Base-by-base conservation (phyloP, 23 red algal genomes). In the Gracilaria caudata region DNA sequence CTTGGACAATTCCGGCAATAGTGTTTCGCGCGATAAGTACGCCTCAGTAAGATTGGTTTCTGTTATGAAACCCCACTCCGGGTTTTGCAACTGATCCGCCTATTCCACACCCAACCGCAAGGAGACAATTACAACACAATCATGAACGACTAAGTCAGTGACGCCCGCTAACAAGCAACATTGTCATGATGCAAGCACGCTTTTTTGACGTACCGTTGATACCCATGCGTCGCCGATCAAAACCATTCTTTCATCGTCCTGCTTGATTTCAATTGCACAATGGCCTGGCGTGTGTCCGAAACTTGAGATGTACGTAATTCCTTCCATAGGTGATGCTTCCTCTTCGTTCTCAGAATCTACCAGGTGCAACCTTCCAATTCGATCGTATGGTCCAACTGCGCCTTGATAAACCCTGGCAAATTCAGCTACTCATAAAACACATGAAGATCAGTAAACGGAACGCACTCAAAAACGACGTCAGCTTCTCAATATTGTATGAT, bases 271-370 rank as follows among this genome's bases (percentile, higher is more conserved):
- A 63, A 86, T 76, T 24, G 44, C 65, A 26, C 64, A 51, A 44
- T 86, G 82, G 20, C 82, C 82, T 19, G 63, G 64, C 17, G 82
- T 51, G 44, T 86, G 82, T 26, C 82, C 82, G 34, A 33, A 47
- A 6, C 11, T 37, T 57, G 64, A 73, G 0, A 51, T 40, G 20
- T 51, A 86, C 36, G 4, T 1, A 21, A 86, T 41, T 14, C 63
- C 63, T 6, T 54, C 44, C 0, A 86, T 29, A 28, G 82, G 63
- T 8, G 45, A 49, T 25, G 58, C 64, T 16, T 66, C 66, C 12
- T 74, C 65, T 33, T 66, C 61, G 25, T 75, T 47, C 40, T 75
- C 70, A 24, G 70, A 46, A 36, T 73, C 30, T 10, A 86, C 82
- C 3, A 56, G 0, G 32, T 7, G 39, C 26, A 86, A 25, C 19